Evolutionary conservation across 495 filamentous ascomycete genomes (phyloP).

Genomic region (Entonaema liquescens): DNA sequence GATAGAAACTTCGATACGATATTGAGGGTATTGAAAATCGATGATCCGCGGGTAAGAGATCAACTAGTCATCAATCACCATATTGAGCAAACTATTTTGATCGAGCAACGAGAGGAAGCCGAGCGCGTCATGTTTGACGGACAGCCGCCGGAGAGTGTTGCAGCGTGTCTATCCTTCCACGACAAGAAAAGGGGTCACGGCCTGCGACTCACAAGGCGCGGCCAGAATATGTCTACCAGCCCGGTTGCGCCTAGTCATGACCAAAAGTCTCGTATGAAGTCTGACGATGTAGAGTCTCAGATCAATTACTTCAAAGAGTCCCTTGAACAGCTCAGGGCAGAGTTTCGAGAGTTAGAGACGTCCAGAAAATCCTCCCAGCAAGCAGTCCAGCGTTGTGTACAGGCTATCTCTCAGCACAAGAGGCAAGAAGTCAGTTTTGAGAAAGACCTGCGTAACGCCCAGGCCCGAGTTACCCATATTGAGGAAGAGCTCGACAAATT

Average conservation of each 20-base stretch:
- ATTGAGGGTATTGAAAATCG: constrained; percentile 80
- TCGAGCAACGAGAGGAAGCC: constrained; percentile 71
- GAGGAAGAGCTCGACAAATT: constrained; percentile 53
- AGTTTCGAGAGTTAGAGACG: constrained; percentile 48
- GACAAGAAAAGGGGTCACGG: constrained; percentile 67
- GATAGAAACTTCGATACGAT: constrained; percentile 76
- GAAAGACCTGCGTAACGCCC: constrained; percentile 35
- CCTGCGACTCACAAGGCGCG: constrained; percentile 65
- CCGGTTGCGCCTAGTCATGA: constrained; percentile 43
- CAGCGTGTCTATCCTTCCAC: constrained; percentile 71
- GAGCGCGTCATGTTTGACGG: constrained; percentile 73
- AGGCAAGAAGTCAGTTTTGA: constrained; percentile 40
- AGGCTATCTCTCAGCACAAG: constrained; percentile 65
- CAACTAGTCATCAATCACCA: constrained; percentile 83
- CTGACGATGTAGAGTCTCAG: constrained; percentile 65
- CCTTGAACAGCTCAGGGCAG: constrained; percentile 54
- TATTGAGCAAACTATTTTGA: constrained; percentile 86
- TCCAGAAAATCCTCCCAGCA: constrained; percentile 62
- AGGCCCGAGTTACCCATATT: constrained; percentile 40
- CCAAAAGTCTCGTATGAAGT: constrained; percentile 76
- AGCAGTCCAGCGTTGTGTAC: constrained; percentile 64
- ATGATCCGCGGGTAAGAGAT: constrained; percentile 77
- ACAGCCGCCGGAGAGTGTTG: constrained; percentile 71
- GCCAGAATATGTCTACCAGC: constrained; percentile 50
- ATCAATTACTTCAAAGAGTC: constrained; percentile 47